These are phyloP conservation scores for Castanea crenata DNA, from an alignment of 306 rosid genomes.

Conservation along the genomic window DNA sequence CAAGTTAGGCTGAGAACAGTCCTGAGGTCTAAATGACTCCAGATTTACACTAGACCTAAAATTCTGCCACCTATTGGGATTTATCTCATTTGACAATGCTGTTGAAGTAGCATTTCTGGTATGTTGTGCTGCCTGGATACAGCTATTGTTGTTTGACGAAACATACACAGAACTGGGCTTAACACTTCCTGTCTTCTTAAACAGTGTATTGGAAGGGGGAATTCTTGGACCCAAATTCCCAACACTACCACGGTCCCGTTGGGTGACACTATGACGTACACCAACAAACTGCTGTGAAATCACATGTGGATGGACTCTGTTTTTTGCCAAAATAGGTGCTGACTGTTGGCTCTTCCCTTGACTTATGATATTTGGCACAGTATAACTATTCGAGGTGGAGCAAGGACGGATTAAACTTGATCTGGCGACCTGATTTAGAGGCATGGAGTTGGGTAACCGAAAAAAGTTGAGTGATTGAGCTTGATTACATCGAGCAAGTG, in stretches of 20 bases:
- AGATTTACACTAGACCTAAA: slow-evolving; percentile 4
- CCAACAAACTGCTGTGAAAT: slow-evolving; percentile 32
- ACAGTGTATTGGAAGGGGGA: slow-evolving; percentile 20
- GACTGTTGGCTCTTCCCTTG: slow-evolving; percentile 30
- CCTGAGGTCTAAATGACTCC: slow-evolving; percentile 12
- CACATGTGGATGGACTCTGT: slow-evolving; percentile 27
- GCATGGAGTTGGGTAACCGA: slow-evolving; percentile 31
- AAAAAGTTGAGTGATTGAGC: slow-evolving; percentile 18
- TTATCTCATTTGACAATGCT: slow-evolving; percentile 19
- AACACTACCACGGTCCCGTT: slow-evolving; percentile 31
- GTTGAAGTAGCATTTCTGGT: slow-evolving; percentile 19
- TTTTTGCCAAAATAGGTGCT: slow-evolving; percentile 25
- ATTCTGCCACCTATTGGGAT: slow-evolving; percentile 23
- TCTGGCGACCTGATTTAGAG: slow-evolving; percentile 31
- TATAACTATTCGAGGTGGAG: slow-evolving; percentile 12
- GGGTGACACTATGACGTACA: slow-evolving; percentile 31
- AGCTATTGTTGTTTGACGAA: slow-evolving; percentile 30
- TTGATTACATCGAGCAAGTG: slow-evolving; percentile 16
- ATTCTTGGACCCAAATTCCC: slow-evolving; percentile 25
- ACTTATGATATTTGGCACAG: slow-evolving; percentile 33
- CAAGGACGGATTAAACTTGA: slow-evolving; percentile 21
- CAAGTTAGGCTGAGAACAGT: slow-evolving; percentile 21
- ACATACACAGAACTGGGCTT: slow-evolving; percentile 15
- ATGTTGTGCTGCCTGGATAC: slow-evolving; percentile 20
- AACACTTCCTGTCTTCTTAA: slow-evolving; percentile 30